Evolutionary conservation across 768 basidiomycete genomes (phyloP).

Genomic region (Rhizopogon sp.): DNA sequence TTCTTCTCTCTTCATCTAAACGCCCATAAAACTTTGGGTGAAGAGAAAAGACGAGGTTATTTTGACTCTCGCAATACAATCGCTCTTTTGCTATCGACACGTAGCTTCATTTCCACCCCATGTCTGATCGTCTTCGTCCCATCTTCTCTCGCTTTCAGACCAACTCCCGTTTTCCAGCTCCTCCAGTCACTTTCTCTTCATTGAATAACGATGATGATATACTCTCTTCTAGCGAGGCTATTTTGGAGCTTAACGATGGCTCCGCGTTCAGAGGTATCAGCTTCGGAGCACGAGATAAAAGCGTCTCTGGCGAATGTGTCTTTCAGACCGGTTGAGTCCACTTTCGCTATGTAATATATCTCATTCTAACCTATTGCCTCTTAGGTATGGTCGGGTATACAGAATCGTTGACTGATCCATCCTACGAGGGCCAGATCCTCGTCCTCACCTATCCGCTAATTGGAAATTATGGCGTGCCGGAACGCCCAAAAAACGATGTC

Average conservation of each 20-base stretch:
- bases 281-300: conserved; percentile 90
- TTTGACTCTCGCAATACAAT: conserved; percentile 8
- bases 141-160: conserved; percentile 42
- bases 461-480: conserved; percentile 97
- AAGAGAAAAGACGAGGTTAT: conserved; percentile 42
- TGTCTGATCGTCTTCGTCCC: conserved; percentile 32
- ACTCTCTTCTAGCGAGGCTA: conserved; percentile 42
- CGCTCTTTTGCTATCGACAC: not conserved
- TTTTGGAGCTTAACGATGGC: conserved; percentile 89
- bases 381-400: conserved; percentile 99
- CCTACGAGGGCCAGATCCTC: conserved; percentile 97
- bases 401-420: conserved; percentile 96
- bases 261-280: conserved; percentile 84
- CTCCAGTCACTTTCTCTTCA: conserved; percentile 31
- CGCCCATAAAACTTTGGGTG: conserved; percentile 29
- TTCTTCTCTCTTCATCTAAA: conserved; percentile 49
- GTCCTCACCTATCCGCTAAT: conserved; percentile 95
- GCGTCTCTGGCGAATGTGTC: conserved; percentile 95
- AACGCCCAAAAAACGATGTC: conserved; percentile 46
- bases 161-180: conserved; percentile 27
- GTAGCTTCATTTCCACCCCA: conserved; percentile 2
- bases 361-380: conserved; percentile 11
- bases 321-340: conserved; percentile 89
- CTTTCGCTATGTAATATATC: conserved; percentile 6
- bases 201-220: conserved; percentile 13